Base-by-base conservation (phyloP, 2,329 filamentous ascomycete genomes). In the Penicillium corylophilum region DNA sequence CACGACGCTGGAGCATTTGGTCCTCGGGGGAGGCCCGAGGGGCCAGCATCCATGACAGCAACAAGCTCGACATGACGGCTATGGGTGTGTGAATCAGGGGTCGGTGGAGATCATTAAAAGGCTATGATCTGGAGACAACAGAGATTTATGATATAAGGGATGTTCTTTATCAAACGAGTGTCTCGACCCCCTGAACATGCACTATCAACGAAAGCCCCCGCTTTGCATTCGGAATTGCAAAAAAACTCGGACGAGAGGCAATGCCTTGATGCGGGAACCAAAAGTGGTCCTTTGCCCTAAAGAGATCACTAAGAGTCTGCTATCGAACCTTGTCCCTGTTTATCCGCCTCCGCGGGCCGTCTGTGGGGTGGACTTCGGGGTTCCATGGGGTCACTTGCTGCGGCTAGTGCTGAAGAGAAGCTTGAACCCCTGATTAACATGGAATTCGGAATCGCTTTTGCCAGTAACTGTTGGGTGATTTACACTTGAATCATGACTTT, bases 51-150 rank as follows among this genome's bases (percentile, higher is more conserved):
- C 47, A 54, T 39, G 46, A 44, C 23, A 47, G 18, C 8, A 54
- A 44, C 24, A 54, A 39, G 26, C 39, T 54, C 43, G 51, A 47
- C 51, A 54, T 54, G 51, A 43, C 26, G 39, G 44, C 33, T 47
- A 28, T 33, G 5, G 28, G 31, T 35, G 16, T 38, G 16, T 38
- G 35, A 38, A n/a, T n/a, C 13, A 20, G 9, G 35, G 18, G 9
- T 38, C 4, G 8, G 10, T 20, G 18, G 18, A 20, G 18, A 3
- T 38, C 35, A 20, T 38, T 6, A 20, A 38, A 31, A 38, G 12
- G 2, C 18, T 38, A 16, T 38, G 16, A 13, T 38, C 6, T 5
- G 18, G 4, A 38, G 9, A 20, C 35, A 18, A 20, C 35, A 13
- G 18, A 9, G 18, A 3, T 13, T 20, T 38, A 38, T 20, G 13